phyloP scores from a whole-genome alignment of 139 green algal genomes.

The Chlorella sorokiniana region DNA sequence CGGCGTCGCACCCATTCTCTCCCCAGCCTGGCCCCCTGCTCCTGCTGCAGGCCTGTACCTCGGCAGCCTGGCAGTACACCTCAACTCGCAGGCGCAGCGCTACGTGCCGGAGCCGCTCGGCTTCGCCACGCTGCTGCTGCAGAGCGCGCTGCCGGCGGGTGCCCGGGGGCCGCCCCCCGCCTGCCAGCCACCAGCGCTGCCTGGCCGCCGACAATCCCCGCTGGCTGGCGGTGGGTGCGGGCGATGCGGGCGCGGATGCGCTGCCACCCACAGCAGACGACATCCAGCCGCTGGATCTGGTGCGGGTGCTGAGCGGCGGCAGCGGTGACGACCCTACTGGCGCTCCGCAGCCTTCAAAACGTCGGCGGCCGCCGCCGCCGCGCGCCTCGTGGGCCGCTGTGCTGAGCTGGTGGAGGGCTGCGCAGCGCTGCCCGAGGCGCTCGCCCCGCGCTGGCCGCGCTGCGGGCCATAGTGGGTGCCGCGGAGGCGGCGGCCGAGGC shows the following conservation, averaged over 20 bases:
- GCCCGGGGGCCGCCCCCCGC: neutral
- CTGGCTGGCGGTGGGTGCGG: constrained; percentile 9
- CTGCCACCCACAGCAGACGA: constrained; percentile 12
- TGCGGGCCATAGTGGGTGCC: constrained; percentile 25
- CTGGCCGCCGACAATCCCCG: constrained; percentile 4
- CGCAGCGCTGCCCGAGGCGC: constrained; percentile 59
- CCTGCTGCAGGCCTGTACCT: constrained; percentile 41
- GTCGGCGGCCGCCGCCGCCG: constrained; percentile 39
- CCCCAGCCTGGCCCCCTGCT: neutral
- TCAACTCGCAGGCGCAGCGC: constrained; percentile 55
- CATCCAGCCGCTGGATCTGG: constrained; percentile 29
- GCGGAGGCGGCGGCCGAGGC: neutral
- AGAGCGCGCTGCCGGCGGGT: neutral
- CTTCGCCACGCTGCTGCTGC: constrained; percentile 59
- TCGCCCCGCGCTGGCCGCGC: constrained; percentile 37
- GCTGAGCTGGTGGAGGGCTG: constrained; percentile 37
- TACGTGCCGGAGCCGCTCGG: constrained; percentile 67
- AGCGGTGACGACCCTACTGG: constrained; percentile 1
- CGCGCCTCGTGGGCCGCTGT: constrained; percentile 46
- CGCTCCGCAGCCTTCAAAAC: constrained; percentile 34
- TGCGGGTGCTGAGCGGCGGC: neutral
- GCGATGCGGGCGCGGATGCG: neutral
- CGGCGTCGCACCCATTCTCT: neutral
- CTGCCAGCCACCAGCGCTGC: neutral
- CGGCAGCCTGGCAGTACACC: constrained; percentile 44